Base-by-base conservation (phyloP, 768 basidiomycete genomes). In the Boletus edulis region DNA sequence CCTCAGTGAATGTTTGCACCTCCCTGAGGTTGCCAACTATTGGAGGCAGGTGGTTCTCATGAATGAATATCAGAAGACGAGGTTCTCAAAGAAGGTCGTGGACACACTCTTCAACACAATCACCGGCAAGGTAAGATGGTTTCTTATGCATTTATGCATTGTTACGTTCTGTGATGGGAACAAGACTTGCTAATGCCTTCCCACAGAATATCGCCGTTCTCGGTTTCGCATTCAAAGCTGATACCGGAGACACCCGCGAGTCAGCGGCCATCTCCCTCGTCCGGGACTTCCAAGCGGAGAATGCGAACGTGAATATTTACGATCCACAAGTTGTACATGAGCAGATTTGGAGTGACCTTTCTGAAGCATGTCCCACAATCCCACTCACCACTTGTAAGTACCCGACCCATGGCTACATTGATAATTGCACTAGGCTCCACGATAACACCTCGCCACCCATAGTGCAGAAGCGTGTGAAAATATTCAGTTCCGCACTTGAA, bases 51-150 rank as follows among this genome's bases (percentile, higher is more conserved):
- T 99, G 35, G 95, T 98, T 24, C 87, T 91, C 67, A 91, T 98
- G 89, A 98, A 99, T 75, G 95, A 98, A 74, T 91, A 98, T 74
- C 97, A 99, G 73, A 99, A 98, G 82, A 77, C 83, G 59, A 79
- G 97, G 49, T 99, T 99, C 81, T 91, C 94, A 40, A 92, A 94
- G 76, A 85, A 87, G 49, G 95, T 99, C 58, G 95, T 99, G 39
- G 93, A 97, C 73, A 93, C 92, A 14, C 85, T 99, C 55, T 99
- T 99, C 84, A 98, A 95, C 73, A 99, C 97, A 49, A 94, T 97
- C 70, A 96, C 93, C 20, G 86, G 89, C 77, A 95, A 96, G 82
- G 91, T 89, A 54, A 20, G 78, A 14, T 17, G 3, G 10, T 14
- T 51, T 48, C 20, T 35, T 40, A 42, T 39, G 38, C 9, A 13